phyloP scores from a whole-genome alignment of 306 rosid genomes.

The Lithocarpus polystachyus region DNA sequence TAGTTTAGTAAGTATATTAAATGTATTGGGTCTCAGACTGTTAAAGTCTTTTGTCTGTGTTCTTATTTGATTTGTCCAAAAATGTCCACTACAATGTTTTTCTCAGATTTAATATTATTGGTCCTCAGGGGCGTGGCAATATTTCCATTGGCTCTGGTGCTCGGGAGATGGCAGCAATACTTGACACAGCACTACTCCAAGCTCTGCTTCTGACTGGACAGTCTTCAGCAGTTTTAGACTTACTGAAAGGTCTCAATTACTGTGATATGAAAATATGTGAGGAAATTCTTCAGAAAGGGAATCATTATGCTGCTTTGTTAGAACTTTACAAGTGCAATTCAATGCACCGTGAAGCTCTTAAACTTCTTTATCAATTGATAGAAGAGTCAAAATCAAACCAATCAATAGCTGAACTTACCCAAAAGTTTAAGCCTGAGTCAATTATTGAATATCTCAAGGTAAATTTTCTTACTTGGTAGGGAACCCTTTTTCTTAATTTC shows the following conservation, averaged over 20 bases:
- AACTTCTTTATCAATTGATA: conserved; percentile 72
- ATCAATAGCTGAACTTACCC: conserved; percentile 47
- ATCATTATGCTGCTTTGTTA: conserved; percentile 64
- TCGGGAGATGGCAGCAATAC: conserved; percentile 87
- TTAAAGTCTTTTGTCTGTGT: neutral
- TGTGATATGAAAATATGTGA: conserved; percentile 85
- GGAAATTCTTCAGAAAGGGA: conserved; percentile 70
- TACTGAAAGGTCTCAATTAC: conserved; percentile 78
- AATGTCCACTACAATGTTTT: neutral
- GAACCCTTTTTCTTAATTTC: conserved; percentile 9
- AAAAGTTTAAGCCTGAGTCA: conserved; percentile 76
- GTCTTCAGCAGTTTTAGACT: conserved; percentile 62
- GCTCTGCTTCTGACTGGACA: conserved; percentile 94
- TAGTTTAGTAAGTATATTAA: neutral
- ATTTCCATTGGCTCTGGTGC: conserved; percentile 70
- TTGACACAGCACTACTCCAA: conserved; percentile 91
- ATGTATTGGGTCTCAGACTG: neutral
- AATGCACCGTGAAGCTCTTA: conserved; percentile 91
- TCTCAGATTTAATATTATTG: conserved; percentile 11
- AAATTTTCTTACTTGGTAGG: conserved; percentile 20
- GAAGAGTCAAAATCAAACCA: conserved; percentile 71
- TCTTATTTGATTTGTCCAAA: neutral
- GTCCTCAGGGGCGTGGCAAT: conserved; percentile 65
- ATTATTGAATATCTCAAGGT: conserved; percentile 99
- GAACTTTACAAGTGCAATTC: conserved; percentile 92